Evolutionary conservation across 495 filamentous ascomycete species (phyloP).

Genomic region (Melanomma pulvis-pyrius): DNA sequence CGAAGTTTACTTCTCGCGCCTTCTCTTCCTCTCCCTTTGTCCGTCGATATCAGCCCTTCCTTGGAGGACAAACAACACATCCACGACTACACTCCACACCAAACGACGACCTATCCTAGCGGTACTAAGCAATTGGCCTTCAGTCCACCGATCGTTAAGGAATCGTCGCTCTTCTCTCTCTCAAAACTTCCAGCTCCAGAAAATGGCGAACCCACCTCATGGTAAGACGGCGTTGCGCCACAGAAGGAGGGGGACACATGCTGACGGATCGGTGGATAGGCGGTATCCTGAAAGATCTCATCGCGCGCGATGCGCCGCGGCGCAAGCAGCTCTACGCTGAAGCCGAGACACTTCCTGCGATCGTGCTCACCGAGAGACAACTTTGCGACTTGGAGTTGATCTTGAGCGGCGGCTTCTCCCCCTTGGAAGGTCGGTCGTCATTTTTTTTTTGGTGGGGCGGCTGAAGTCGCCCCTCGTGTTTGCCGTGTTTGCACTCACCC

Average conservation of each 20-base stretch:
- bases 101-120: constrained; percentile 10
- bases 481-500: constrained; percentile 15
- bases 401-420: constrained; percentile 94
- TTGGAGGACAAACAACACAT: not conserved
- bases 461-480: constrained; percentile 25
- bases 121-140: constrained; percentile 9
- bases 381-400: constrained; percentile 97
- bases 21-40: not conserved
- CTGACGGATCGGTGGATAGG: constrained; percentile 45
- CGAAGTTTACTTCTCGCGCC: not conserved
- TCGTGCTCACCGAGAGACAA: constrained; percentile 87
- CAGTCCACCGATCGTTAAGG: not conserved
- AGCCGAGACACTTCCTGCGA: constrained; percentile 82
- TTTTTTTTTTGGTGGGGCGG: constrained; percentile 37
- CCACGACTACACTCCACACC: constrained; percentile 2
- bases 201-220: constrained; percentile 83
- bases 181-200: not conserved
- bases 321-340: constrained; percentile 76
- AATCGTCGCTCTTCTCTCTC: not conserved
- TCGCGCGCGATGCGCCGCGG: constrained; percentile 83
- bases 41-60: not conserved
- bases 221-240: constrained; percentile 44
- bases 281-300: constrained; percentile 93
- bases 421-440: constrained; percentile 88
- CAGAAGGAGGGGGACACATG: not conserved